A percentile compares a stretch with the other conserved stretches of the same genome.
phyloP scores from a whole-genome alignment of 768 basidiomycete genomes.

The Rhodotorula taiwanensis region DNA sequence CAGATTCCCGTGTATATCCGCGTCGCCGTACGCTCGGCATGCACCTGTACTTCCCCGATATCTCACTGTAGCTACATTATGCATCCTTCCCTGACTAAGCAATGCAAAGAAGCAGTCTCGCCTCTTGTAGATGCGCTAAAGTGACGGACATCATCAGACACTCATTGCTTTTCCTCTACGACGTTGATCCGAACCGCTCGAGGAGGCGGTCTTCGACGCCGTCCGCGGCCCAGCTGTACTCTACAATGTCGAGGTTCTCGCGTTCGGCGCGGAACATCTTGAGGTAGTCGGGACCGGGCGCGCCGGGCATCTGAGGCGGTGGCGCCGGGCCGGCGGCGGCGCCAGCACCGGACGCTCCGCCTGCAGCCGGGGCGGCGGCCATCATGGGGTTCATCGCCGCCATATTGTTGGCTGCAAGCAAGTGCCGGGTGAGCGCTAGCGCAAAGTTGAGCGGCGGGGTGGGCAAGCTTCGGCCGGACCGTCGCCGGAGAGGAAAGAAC shows the following conservation, averaged over 20 bases:
- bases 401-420: constrained; percentile 65
- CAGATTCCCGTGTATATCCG: too few species aligned
- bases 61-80: too few species aligned
- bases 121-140: too few species aligned
- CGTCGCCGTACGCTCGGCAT: too few species aligned
- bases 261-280: constrained; percentile 86
- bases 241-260: constrained; percentile 79
- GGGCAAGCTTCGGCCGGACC: constrained; percentile 1
- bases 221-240: constrained; percentile 47
- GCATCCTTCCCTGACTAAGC: too few species aligned
- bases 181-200: constrained; percentile 37
- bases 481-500: neutral
- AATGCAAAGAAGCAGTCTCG: too few species aligned
- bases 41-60: too few species aligned
- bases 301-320: constrained; percentile 40
- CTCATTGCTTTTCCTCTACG: neutral
- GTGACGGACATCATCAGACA: too few species aligned
- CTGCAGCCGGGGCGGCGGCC: constrained; percentile 31
- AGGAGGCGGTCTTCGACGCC: constrained; percentile 47
- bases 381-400: constrained; percentile 50
- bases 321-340: neutral
- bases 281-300: constrained; percentile 69
- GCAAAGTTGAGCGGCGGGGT: too few species aligned
- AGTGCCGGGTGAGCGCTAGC: too few species aligned
- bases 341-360: neutral